These are phyloP conservation scores for Sphaerobolus stellatus DNA, from an alignment of 1,284 basidiomycete species.

Conservation along the genomic window DNA sequence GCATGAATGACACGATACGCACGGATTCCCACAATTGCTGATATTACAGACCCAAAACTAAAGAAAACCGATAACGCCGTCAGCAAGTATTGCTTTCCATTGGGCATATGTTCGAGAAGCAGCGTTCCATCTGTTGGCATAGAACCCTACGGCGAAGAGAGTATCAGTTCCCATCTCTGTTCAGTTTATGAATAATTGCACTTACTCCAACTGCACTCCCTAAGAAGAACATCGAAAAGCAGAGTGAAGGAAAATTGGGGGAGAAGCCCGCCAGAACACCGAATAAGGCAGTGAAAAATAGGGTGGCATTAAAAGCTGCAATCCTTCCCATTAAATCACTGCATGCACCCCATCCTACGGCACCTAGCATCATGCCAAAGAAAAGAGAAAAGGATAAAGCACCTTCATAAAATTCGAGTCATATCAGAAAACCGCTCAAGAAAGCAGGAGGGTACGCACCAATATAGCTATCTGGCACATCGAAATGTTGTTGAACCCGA, in stretches of 20 bases:
- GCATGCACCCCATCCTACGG: slow-evolving; percentile 90
- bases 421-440: no score
- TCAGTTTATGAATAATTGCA: slow-evolving; percentile 13
- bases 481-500: slow-evolving; percentile 85
- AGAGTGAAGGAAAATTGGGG: slow-evolving; percentile 71
- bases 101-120: slow-evolving; percentile 91
- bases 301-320: slow-evolving; percentile 88
- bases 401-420: no score
- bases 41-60: slow-evolving; percentile 84
- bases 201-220: slow-evolving; percentile 88
- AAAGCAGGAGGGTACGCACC: slow-evolving; percentile 37
- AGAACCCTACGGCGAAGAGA: slow-evolving; percentile 58
- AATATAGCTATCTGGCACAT: slow-evolving; percentile 70
- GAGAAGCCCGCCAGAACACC: slow-evolving; percentile 81
- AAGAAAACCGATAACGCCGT: slow-evolving; percentile 97
- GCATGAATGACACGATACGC: neutral
- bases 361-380: slow-evolving; percentile 95
- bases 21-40: slow-evolving; percentile 71
- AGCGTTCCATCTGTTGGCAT: slow-evolving; percentile 98
- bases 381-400: slow-evolving; percentile 79
- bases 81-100: slow-evolving; percentile 87
- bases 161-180: neutral
- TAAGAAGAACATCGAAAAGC: slow-evolving; percentile 79
- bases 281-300: slow-evolving; percentile 88
- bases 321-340: slow-evolving; percentile 79